A percentile compares a stretch with the other conserved stretches of the same genome.
These are phyloP conservation scores for Hypomyces rosellus DNA, from an alignment of 2,329 filamentous ascomycete species.

Conservation along the genomic window DNA sequence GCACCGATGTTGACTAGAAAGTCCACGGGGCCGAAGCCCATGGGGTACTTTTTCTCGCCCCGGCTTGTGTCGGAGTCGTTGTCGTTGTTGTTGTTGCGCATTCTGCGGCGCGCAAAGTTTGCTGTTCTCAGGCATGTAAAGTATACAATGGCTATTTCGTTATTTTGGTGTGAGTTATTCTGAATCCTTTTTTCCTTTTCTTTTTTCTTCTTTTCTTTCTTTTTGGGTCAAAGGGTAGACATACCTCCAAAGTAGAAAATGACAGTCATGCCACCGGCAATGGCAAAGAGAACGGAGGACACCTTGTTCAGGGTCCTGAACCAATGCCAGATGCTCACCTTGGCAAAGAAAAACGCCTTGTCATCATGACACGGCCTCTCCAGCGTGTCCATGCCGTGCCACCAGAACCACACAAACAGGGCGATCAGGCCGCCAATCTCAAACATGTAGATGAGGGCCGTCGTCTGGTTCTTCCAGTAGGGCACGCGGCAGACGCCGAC, in stretches of 20 bases:
- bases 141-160: conserved; percentile 1
- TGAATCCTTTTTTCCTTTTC: too few relatives aligned
- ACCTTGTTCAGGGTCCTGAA: conserved; percentile 21
- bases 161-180: background rate
- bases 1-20: conserved; percentile 18
- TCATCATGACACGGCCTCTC: conserved; percentile 16
- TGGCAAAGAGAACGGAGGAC: conserved; percentile 12
- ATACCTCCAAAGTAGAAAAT: conserved; percentile 12
- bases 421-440: conserved; percentile 15
- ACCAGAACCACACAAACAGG: conserved; percentile 20
- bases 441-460: conserved; percentile 14
- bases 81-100: background rate
- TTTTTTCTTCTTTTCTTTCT: too few relatives aligned
- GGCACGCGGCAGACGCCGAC: conserved; percentile 15
- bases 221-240: background rate
- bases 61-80: too few relatives aligned
- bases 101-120: background rate
- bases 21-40: conserved; percentile 7
- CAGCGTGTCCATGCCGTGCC: conserved; percentile 19
- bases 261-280: conserved; percentile 8
- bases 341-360: conserved; percentile 23
- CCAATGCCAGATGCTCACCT: conserved; percentile 22
- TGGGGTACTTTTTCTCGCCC: conserved; percentile 1
- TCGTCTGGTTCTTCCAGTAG: conserved; percentile 10
- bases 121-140: conserved; percentile 3